phyloP scores from a whole-genome alignment of 108 stramenopile species.

The Fragilariopsis cylindrus region DNA sequence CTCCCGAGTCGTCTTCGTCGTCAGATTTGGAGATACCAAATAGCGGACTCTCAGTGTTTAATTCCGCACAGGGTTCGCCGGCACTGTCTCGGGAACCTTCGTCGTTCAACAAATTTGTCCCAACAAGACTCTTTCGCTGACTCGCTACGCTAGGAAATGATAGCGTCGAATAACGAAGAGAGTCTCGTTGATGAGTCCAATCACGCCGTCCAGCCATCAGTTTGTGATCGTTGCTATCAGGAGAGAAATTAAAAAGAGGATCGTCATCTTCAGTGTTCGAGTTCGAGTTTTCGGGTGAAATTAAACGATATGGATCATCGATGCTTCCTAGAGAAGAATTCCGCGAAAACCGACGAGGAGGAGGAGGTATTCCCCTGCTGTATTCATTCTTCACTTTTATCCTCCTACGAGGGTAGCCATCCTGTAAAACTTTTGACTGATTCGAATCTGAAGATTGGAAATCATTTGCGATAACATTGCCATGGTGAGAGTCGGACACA shows the following conservation, averaged over 20 bases:
- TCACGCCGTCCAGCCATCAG: background rate
- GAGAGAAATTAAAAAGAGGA: background rate
- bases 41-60: background rate
- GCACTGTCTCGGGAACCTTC: background rate
- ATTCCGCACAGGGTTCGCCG: background rate
- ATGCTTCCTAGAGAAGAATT: background rate
- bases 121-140: background rate
- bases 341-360: background rate
- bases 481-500: conserved; percentile 11
- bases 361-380: background rate
- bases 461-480: background rate
- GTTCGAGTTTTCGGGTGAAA: conserved; percentile 5
- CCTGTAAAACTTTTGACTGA: background rate
- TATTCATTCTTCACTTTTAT: background rate
- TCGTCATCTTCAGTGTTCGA: background rate
- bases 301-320: background rate
- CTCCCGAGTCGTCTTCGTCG: background rate
- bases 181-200: background rate
- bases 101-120: background rate
- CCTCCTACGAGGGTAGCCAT: background rate
- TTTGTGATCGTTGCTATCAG: background rate
- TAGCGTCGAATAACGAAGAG: background rate
- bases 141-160: background rate
- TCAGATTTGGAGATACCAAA: background rate
- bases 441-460: background rate